Evolutionary conservation across 2,329 filamentous ascomycete genomes (phyloP).

Genomic region (Aspergillus fijiensis): DNA sequence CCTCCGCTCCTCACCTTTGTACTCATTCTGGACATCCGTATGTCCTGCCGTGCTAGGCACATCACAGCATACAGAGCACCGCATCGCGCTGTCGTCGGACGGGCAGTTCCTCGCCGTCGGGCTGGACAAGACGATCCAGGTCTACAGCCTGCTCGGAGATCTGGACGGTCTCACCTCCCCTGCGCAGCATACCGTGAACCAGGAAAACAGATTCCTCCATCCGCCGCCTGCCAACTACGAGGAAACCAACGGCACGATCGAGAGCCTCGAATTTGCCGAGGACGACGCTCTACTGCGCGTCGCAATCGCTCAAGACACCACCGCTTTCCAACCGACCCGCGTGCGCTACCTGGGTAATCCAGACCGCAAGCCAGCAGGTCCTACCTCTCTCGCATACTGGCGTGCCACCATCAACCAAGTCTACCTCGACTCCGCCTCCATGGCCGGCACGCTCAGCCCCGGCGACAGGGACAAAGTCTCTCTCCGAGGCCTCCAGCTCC

Average conservation of each 20-base stretch:
- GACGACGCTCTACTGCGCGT: conserved; percentile 21
- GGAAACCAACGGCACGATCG: conserved; percentile 22
- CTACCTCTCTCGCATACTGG: conserved; percentile 19
- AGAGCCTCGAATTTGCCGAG: conserved; percentile 21
- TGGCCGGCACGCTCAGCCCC: conserved; percentile 13
- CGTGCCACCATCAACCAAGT: conserved; percentile 16
- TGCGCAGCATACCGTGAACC: conserved; percentile 18
- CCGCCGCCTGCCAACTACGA: conserved; percentile 11
- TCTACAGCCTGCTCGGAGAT: conserved; percentile 18
- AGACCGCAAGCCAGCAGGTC: not conserved
- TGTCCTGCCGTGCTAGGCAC: conserved; percentile 15
- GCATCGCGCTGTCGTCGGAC: conserved; percentile 18
- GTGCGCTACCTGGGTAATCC: conserved; percentile 24
- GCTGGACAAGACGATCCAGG: conserved; percentile 21
- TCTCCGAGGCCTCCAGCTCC: conserved; percentile 19
- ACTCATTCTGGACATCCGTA: conserved; percentile 21
- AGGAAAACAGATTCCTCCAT: conserved; percentile 6
- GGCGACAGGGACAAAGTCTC: conserved; percentile 14
- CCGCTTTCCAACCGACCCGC: conserved; percentile 16
- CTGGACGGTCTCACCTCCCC: conserved; percentile 9
- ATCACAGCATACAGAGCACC: conserved; percentile 15
- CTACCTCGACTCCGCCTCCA: conserved; percentile 22
- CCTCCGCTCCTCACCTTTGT: conserved; percentile 15
- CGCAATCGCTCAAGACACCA: conserved; percentile 17
- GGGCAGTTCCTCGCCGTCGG: conserved; percentile 20